Evolutionary conservation across 225 moss, liverwort and hornwort species (phyloP), one percentile per base, ranked within the genome.

Genomic region (Ulota crispa): DNA sequence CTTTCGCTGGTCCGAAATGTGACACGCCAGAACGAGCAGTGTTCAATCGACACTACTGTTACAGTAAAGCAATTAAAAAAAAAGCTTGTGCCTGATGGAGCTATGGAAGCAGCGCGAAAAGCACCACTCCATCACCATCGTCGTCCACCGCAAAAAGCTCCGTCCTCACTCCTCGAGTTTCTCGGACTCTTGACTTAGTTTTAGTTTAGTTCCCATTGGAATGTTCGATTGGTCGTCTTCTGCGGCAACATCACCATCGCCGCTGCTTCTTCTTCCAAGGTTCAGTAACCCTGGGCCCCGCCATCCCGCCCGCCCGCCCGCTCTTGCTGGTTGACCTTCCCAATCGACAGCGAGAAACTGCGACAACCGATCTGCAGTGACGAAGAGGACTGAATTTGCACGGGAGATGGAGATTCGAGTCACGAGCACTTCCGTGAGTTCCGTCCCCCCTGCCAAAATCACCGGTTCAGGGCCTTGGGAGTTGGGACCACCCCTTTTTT

Each of bases 1-100:
- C 66, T 42, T 37, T 39, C 42, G 59, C 82, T 20, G 68, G 76
- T 60, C 65, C 20, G 27, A 32, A 65, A 83, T 27, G 56, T 34
- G 78, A 65, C 72, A 83, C 83, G 76, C 55, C 74, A 66, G 18
- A 36, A 16, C 8, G 10, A 37, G 32, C 16, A 31, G 16, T 10
- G 28, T 13, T 28, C 37, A 66, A 11, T 20, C 37, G 23, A 36
- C 20, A 21, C 36, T 36, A 7, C n/a, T n/a, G n/a, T n/a, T n/a
- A n/a, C n/a, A 36, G 9, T 32, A 13, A 13, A 41, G 32, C 64
- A 34, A 34, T 9, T 12, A 6, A 6, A 6, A 70, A 6, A 6
- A 6, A 70, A 27, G 23, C 28, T 39, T 4, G 71, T 16, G 34
- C 70, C 39, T 18, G 61, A n/a, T 47, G 64, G 64, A 64, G 30